Conservation (phyloP, 169 alveolate genomes). For the Neospora caninum region DNA sequence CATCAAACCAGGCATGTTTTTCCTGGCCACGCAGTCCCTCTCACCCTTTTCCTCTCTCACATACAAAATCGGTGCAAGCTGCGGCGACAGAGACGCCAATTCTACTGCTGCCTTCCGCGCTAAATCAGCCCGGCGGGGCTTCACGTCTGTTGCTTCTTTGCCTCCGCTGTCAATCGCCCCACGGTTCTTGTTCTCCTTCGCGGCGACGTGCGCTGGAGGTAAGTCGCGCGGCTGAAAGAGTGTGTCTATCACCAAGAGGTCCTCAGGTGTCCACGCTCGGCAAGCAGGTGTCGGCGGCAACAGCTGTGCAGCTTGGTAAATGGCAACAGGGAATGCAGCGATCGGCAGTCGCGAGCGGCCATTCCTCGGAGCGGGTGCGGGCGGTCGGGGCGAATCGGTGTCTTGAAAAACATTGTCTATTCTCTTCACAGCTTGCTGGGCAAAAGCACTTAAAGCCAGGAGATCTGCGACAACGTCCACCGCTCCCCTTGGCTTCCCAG, state of each 20-base stretch:
- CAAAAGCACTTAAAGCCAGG: not conserved
- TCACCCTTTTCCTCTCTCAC: conserved; percentile 32
- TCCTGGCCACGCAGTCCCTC: not conserved
- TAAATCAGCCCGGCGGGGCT: not conserved
- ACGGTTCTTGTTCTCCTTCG: not conserved
- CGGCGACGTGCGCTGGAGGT: not conserved
- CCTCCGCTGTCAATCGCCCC: not conserved
- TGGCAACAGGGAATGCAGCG: conserved; percentile 4
- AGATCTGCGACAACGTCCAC: not conserved
- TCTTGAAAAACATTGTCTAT: not conserved
- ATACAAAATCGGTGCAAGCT: conserved; percentile 30
- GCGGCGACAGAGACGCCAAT: conserved; percentile 6
- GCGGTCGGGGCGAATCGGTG: not conserved
- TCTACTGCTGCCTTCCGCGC: not conserved
- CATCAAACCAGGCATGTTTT: not conserved
- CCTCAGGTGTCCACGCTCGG: conserved; percentile 26
- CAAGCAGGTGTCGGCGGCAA: conserved; percentile 12
- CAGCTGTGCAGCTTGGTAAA: conserved; percentile 30
- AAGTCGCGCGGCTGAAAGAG: not conserved
- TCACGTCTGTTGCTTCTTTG: not conserved
- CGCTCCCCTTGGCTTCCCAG: no score
- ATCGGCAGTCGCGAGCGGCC: not conserved
- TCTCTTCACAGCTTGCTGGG: not conserved
- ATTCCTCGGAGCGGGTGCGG: not conserved
- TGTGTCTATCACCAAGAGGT: conserved; percentile 3